Evolutionary conservation across 495 filamentous ascomycete genomes (phyloP), one percentile per base, ranked within the genome.

Genomic region (Amphirosellinia nigrospora): DNA sequence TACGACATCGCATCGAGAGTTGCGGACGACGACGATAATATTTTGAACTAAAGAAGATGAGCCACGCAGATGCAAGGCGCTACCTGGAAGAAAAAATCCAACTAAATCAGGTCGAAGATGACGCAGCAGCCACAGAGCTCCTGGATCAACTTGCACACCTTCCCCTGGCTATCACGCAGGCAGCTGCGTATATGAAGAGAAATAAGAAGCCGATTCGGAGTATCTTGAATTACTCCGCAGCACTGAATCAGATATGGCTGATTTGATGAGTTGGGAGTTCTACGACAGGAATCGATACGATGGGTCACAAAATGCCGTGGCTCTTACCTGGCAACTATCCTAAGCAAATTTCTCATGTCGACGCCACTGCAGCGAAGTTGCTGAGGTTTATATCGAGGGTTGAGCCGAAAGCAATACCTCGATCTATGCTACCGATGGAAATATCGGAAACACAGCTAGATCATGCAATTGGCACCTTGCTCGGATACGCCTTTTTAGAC

Each of bases 301-400:
- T 5, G 79, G 76, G 7, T 77, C 72, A 19, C 75, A 82, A 21
- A 89, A 88, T 66, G 79, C 88, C 4, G 79, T 89, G 0, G 85
- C 84, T 2, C 80, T 78, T 0, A 90, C 87, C 0, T 89, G 85
- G 87, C 75, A 84, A 0, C 82, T 87, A 0, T 87, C 86, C 0
- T 86, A 67, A 78, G 0, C 82, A 88, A 69, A 85, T 89, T 13
- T 77, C 68, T 36, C 43, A 74, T 9, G 52, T 64, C 3, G 63
- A 82, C 45, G 50, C 43, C 0, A 10, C 77, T 0, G 84, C 86
- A 0, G 73, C 79, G 0, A 70, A 83, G 0, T 79, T 79, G 58
- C 69, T 89, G 0, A 74, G 70, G 0, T 80, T 85, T 64, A 82
- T 88, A 73, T 72, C 83, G 4, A 81, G 81, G 21, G 55, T 88